Base-by-base conservation (phyloP, 2,329 filamentous ascomycete species). In the Aspergillus spinulosporus region DNA sequence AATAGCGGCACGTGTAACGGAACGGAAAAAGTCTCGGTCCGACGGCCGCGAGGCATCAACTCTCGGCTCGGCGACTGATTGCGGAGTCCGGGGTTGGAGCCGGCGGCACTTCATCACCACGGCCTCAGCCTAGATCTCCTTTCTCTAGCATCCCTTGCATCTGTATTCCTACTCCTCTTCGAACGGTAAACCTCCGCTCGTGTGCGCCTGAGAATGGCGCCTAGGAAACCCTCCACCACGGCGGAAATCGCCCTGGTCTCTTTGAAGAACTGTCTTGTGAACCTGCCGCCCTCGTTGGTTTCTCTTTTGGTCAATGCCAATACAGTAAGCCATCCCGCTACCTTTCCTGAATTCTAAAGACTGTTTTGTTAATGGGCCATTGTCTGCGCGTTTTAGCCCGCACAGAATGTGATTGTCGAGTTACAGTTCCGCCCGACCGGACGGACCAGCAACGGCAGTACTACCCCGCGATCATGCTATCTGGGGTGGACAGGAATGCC, bases 401-500 rank as follows among this genome's bases (percentile, higher is more conserved):
- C 89, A 34, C 94, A 99, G 77, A 96, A 97, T 88, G 90, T 97
- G 65, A 84, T 97, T 60, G 88, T 99, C 72, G 94, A 99, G 76
- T 83, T 99, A 62, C 88, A 82, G 71, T 96, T 89, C 76, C 85
- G 87, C 68, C 82, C 82, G 59, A 75, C 84, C 42, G 77, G 82
- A 72, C 83, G 78, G 50, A 69, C 73, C 48, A 77, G 9, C 46
- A 54, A 80, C 62, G 68, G 77, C 28, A 78, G 79, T 65, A 68
- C 78, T 39, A 72, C 79, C 50, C 84, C 85, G 64, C 84, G 82
- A 67, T 95, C 90, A 47, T 81, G 95, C 66, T 99, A 89, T 71
- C 81, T 96, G 58, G 94, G 94, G 72, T 99, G 94, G 94, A 97
- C 94, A 8, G 94, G 94, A 65, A 95, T 99, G 90, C 89, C 92